Percentiles rank a stretch among this genome's conserved stretches.
phyloP scores from a whole-genome alignment of 345 rosid species.

The Eucalyptus fibrosa region DNA sequence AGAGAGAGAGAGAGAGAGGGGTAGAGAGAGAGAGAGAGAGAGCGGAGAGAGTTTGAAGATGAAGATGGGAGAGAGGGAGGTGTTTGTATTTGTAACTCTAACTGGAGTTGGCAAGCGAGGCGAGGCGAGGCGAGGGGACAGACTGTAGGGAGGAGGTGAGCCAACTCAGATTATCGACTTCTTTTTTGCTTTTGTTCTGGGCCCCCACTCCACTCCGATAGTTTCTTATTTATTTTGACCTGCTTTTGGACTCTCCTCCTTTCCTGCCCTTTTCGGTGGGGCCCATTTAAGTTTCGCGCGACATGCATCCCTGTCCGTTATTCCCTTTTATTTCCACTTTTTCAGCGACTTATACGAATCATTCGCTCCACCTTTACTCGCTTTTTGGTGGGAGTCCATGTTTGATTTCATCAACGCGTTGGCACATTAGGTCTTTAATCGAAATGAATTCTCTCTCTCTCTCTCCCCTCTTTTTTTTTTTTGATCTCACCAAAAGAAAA shows the following conservation, averaged over 20 bases:
- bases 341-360: neutral
- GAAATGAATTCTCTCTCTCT: neutral
- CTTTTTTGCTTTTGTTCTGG: neutral
- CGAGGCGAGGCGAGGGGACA: neutral
- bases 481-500: neutral
- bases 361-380: neutral
- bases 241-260: neutral
- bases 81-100: neutral
- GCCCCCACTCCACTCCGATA: neutral
- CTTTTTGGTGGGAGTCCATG: neutral
- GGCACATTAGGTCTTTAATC: neutral
- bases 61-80: neutral
- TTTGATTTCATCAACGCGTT: neutral
- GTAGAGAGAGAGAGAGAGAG: neutral
- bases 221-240: neutral
- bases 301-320: neutral
- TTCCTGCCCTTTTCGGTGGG: neutral
- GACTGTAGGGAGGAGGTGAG: neutral
- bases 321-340: neutral
- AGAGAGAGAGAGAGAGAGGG: neutral
- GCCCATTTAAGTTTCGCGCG: neutral
- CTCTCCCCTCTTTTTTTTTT: too few species aligned
- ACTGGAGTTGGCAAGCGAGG: neutral
- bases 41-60: neutral
- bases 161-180: neutral